Evolutionary conservation across 2,329 filamentous ascomycete genomes (phyloP), one percentile per base, ranked within the genome.

Genomic region (Fusarium oligoseptatum): DNA sequence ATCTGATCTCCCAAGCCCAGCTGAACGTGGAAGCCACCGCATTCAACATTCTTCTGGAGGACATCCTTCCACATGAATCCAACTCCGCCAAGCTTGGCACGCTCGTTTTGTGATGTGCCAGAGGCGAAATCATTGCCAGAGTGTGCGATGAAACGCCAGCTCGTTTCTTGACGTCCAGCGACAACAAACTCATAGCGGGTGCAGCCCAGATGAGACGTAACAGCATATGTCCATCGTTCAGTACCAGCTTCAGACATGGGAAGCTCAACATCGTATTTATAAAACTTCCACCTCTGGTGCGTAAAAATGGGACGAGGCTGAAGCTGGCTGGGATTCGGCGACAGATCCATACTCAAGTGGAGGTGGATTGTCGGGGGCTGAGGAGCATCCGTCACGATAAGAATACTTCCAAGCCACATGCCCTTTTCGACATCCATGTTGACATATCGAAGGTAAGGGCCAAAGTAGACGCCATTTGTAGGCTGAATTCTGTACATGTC

Each of bases 61-160:
- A 99, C 95, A 78, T 99, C 97, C 80, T 98, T 98, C 97, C 97
- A 99, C 96, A 99, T 97, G 80, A 97, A 94, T 1, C 95, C 94
- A 1, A 97, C 90, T 2, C 97, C 97, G 34, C 97, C 97, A 2
- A 98, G 89, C 77, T 93, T 94, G 36, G 92, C 91, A 50, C 96
- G 90, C 77, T 99, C 97, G 71, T 93, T 95, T 64, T 95, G 92
- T 72, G 92, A 95, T 2, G 97, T 97, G 73, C 93, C 93, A 32
- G 97, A 88, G 0, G 95, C 93, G 82, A 98, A 99, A 81, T 99
- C 97, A 80, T 98, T 98, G 4, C 96, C 96, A 15, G 95, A 98
- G 78, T 98, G 97, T 12, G 95, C 94, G 77, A 98, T 93, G 81
- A 98, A 98, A 27, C 96, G 92, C 97, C 97, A 99, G 79, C 93